A percentile compares a stretch with the other conserved stretches of the same genome.
phyloP scores from a whole-genome alignment of 805 yeast genomes.

The Suhomyces faveliae region DNA sequence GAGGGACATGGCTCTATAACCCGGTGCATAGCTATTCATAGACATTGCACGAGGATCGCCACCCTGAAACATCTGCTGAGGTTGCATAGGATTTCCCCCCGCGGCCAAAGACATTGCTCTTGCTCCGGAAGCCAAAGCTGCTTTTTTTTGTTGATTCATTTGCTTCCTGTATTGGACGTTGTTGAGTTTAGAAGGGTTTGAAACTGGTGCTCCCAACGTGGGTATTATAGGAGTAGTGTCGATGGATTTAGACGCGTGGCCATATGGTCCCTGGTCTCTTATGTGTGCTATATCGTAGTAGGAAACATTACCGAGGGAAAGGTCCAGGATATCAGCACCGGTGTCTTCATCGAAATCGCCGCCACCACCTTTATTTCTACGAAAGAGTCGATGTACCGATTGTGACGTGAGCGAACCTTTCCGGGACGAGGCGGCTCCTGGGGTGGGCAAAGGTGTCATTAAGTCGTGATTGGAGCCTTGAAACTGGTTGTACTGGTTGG shows the following conservation, averaged over 20 bases:
- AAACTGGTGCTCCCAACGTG: slow-evolving; percentile 41
- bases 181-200: slow-evolving; percentile 23
- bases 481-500: neutral
- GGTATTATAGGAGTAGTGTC: slow-evolving; percentile 79
- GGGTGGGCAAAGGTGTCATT: slow-evolving; percentile 22
- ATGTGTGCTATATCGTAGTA: slow-evolving; percentile 64
- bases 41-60: slow-evolving; percentile 16
- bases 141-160: slow-evolving; percentile 64
- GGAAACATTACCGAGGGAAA: slow-evolving; percentile 44
- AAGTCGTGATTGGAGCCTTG: slow-evolving; percentile 24
- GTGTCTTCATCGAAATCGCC: slow-evolving; percentile 36
- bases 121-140: slow-evolving; percentile 48
- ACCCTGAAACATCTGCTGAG: slow-evolving; percentile 6
- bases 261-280: slow-evolving; percentile 67
- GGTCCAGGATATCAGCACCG: slow-evolving; percentile 36
- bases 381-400: slow-evolving; percentile 44
- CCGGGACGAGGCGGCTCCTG: slow-evolving; percentile 18
- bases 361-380: slow-evolving; percentile 34
- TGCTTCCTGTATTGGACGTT: slow-evolving; percentile 69
- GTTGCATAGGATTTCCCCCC: slow-evolving; percentile 31
- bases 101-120: slow-evolving; percentile 43
- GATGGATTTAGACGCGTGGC: slow-evolving; percentile 32
- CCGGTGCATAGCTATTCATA: slow-evolving; percentile 7
- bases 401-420: slow-evolving; percentile 40
- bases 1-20: slow-evolving; percentile 12